Conservation (phyloP, 305 asterid species). For the Fraxinus latifolia region DNA sequence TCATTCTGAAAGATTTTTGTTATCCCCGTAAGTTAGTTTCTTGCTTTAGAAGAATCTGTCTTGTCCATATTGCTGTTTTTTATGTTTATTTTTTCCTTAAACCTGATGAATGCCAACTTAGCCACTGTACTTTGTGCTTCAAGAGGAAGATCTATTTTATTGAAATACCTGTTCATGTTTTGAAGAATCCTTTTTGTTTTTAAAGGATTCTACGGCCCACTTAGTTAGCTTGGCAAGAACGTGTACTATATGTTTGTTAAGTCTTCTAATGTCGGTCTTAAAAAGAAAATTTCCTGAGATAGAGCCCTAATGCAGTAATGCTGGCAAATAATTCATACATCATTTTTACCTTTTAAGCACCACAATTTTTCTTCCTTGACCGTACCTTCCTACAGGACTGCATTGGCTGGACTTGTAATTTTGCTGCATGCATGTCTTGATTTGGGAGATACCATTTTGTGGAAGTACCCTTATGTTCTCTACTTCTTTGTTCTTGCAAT, state of each 20-base stretch:
- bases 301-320: not conserved
- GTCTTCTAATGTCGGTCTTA: not conserved
- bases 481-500: conserved; percentile 88
- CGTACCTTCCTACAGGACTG: conserved; percentile 41
- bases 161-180: not conserved
- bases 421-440: conserved; percentile 84
- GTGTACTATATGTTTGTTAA: not conserved
- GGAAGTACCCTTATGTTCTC: conserved; percentile 74
- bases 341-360: not conserved
- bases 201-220: not conserved
- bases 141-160: not conserved
- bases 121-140: not conserved
- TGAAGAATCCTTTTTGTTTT: not conserved
- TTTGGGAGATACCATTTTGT: conserved; percentile 74
- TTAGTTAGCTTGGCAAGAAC: not conserved
- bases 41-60: not conserved
- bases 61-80: not conserved
- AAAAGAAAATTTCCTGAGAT: not conserved
- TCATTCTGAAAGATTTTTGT: conserved; percentile 75
- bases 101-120: conserved; percentile 3
- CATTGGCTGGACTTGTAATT: conserved; percentile 81
- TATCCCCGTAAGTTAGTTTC: conserved; percentile 72
- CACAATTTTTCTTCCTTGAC: not conserved
- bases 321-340: not conserved
- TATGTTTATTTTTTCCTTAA: not conserved